A percentile compares a stretch with the other conserved stretches of the same genome.
phyloP scores from a whole-genome alignment of 2,329 filamentous ascomycete genomes.

The Pestalotiopsis fici region DNA sequence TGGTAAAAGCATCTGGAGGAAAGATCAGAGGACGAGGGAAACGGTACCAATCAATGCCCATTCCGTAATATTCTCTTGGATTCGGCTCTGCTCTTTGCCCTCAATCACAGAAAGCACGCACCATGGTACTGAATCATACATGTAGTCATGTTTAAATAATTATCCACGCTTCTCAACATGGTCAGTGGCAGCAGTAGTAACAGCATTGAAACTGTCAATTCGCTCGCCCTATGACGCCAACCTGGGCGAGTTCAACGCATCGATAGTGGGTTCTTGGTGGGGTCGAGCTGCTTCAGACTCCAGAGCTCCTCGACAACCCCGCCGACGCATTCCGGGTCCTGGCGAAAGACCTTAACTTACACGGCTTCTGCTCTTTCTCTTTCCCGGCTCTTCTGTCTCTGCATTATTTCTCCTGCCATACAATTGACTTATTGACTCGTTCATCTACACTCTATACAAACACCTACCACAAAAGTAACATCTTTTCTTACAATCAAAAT shows the following conservation, averaged over 20 bases:
- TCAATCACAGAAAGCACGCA: too few relatives aligned
- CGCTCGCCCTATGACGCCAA: conserved; percentile 1
- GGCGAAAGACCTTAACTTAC: conserved; percentile 1
- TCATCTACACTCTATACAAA: not conserved
- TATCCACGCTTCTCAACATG: not conserved
- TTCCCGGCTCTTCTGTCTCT: not conserved
- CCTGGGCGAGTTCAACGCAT: not conserved
- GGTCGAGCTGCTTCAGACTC: not conserved
- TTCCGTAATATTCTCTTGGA: not conserved
- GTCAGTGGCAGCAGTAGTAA: not conserved
- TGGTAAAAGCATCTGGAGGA: not conserved
- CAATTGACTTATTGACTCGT: not conserved
- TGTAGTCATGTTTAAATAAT: not conserved
- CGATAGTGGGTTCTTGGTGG: conserved; percentile 6
- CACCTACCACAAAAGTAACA: not conserved
- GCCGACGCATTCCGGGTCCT: conserved; percentile 8
- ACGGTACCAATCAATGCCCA: not conserved
- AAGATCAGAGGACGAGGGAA: not conserved
- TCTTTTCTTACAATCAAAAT: conserved; percentile 60
- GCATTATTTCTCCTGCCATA: not conserved
- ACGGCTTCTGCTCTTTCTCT: not conserved
- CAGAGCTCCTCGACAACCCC: conserved; percentile 9
- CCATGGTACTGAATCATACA: not conserved
- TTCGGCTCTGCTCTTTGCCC: not conserved
- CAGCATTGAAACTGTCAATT: too few relatives aligned